These are phyloP conservation scores for Neonectria ditissima DNA, from an alignment of 2,329 filamentous ascomycete species.

Conservation along the genomic window DNA sequence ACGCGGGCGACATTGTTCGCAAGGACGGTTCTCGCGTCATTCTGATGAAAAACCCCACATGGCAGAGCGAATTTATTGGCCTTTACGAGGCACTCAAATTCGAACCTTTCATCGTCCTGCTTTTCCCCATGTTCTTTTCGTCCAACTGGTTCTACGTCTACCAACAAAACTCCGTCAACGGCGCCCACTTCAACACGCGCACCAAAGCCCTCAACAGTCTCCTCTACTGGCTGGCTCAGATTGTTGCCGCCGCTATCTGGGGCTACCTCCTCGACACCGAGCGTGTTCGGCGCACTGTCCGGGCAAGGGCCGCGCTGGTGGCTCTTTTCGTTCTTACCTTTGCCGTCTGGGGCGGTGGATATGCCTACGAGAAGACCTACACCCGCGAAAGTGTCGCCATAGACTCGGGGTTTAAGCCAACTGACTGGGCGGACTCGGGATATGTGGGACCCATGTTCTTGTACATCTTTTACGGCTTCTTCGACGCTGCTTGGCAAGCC, in stretches of 20 bases:
- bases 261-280: constrained; percentile 77
- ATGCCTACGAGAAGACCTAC: constrained; percentile 71
- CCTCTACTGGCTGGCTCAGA: constrained; percentile 79
- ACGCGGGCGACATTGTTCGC: constrained; percentile 79
- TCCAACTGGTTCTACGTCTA: constrained; percentile 90
- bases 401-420: constrained; percentile 21
- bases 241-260: constrained; percentile 79
- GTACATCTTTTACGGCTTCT: constrained; percentile 92
- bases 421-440: constrained; percentile 73
- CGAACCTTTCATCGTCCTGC: constrained; percentile 76
- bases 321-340: constrained; percentile 78
- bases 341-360: constrained; percentile 85
- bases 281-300: constrained; percentile 69
- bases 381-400: constrained; percentile 34
- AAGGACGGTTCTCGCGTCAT: constrained; percentile 84
- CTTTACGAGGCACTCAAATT: constrained; percentile 77
- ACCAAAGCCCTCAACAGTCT: constrained; percentile 79
- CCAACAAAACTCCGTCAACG: constrained; percentile 80
- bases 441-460: constrained; percentile 87
- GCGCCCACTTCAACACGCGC: constrained; percentile 77
- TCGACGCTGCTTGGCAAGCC: constrained; percentile 91
- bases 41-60: constrained; percentile 90
- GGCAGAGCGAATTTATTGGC: constrained; percentile 82
- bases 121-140: constrained; percentile 86
- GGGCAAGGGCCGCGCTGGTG: constrained; percentile 73